A percentile compares a stretch with the other conserved stretches of the same genome.
Evolutionary conservation across 2,329 filamentous ascomycete genomes (phyloP).

Genomic region (Hypoxylon sp.): DNA sequence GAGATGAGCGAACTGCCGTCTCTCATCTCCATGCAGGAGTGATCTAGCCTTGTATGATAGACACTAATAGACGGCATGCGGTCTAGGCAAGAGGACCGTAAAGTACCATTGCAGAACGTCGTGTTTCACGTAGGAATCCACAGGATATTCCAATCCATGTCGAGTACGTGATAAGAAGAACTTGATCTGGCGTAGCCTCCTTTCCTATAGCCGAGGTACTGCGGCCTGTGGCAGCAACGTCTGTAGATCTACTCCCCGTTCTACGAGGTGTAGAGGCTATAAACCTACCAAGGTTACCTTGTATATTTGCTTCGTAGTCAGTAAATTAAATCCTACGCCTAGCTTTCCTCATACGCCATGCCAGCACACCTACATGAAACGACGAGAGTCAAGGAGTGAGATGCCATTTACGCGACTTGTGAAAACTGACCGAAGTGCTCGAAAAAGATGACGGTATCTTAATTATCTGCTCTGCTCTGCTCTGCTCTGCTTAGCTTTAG

Average conservation of each 20-base stretch:
- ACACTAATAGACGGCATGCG: conserved; percentile 33
- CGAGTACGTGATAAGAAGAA: background rate
- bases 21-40: conserved; percentile 1
- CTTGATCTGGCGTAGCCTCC: background rate
- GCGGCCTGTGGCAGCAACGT: background rate
- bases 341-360: background rate
- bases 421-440: background rate
- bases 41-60: conserved; percentile 27
- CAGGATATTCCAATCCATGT: background rate
- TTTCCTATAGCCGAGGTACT: background rate
- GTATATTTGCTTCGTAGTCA: background rate
- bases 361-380: background rate
- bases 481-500: background rate
- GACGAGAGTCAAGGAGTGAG: background rate
- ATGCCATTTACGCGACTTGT: background rate
- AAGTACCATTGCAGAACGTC: conserved; percentile 6
- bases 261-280: background rate
- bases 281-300: background rate
- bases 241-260: background rate
- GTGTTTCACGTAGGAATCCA: background rate
- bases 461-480: no score
- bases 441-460: conserved; percentile 18
- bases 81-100: conserved; percentile 13
- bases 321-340: background rate
- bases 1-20: background rate